Evolutionary conservation across 2,329 filamentous ascomycete genomes (phyloP), one percentile per base, ranked within the genome.

Genomic region (Xylaria polymorpha): DNA sequence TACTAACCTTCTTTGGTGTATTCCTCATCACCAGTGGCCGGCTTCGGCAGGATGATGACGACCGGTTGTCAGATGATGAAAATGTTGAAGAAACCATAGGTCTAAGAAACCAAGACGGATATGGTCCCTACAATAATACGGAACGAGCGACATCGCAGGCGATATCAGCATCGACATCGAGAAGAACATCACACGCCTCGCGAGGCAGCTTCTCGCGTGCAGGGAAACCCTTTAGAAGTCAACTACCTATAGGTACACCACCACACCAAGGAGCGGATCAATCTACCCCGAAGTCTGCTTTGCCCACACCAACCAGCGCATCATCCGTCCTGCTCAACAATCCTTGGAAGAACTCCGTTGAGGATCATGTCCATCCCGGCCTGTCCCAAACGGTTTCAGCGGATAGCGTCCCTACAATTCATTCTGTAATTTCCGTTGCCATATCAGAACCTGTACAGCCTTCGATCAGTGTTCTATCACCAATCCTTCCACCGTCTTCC

Each of bases 1-100:
- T 93, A 4, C 82, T 99, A 72, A 99, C 96, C 0, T 99, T 99
- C 80, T 90, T 95, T 68, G 96, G 96, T 10, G 96, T 99, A n/a
- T 98, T 96, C 81, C 87, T 98, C 73, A 98, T 99, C 77, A 98
- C 96, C 1, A 97, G 92, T 76, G 94, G 94, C 63, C 87, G 94
- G 73, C 83, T 87, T 60, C 82, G 80, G 15, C 82, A 85, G 12
- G 86, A 86, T 20, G 84, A 87, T n/a, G 86, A 88, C 3, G 86
- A 89, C 3, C 88, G 90, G 8, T 74, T 88, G 18, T 86, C 83
- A 3, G 87, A 90, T 50, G 81, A 81, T 35, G 87, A 89, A 53
- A 87, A 88, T 43, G 83, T 88, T 18, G 88, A 91, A 71, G 90
- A 91, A 73, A 89, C 87, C 14, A 90, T 91, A 60, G 86, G 87